Evolutionary conservation across 2,329 filamentous ascomycete genomes (phyloP).

Genomic region (Monilinia vaccinii-corymbosi): DNA sequence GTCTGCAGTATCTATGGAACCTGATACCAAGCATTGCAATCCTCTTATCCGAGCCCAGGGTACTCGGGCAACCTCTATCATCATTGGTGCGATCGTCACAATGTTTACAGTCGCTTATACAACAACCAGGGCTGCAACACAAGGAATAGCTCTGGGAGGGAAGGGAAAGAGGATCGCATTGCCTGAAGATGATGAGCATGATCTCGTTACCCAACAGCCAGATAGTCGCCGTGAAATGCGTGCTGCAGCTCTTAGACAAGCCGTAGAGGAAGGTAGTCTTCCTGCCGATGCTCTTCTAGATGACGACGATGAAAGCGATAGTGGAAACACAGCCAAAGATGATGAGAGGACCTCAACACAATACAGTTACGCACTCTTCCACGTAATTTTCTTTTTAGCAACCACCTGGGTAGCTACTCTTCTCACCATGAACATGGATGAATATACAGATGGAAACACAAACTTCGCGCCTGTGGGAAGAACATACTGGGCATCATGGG

Average conservation of each 20-base stretch:
- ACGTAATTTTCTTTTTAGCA: slow-evolving; percentile 94
- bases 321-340: slow-evolving; percentile 58
- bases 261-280: slow-evolving; percentile 84
- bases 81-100: slow-evolving; percentile 89
- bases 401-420: slow-evolving; percentile 94
- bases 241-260: slow-evolving; percentile 78
- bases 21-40: slow-evolving; percentile 90
- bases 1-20: slow-evolving; percentile 97
- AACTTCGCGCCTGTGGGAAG: slow-evolving; percentile 89
- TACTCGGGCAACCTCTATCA: slow-evolving; percentile 80
- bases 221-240: slow-evolving; percentile 78
- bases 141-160: slow-evolving; percentile 67
- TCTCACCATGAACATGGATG: slow-evolving; percentile 68
- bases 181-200: slow-evolving; percentile 72
- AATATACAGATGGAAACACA: slow-evolving; percentile 53
- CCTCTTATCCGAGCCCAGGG: slow-evolving; percentile 78
- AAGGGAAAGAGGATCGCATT: slow-evolving; percentile 51
- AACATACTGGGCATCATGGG: slow-evolving; percentile 97
- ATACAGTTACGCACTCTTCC: slow-evolving; percentile 94
- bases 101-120: slow-evolving; percentile 97
- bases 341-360: slow-evolving; percentile 85
- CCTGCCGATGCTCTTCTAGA: slow-evolving; percentile 81
- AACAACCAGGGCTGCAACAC: slow-evolving; percentile 89
- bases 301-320: slow-evolving; percentile 54
- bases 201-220: slow-evolving; percentile 80